Base-by-base conservation (phyloP, 2,329 filamentous ascomycete genomes). In the Colletotrichum brevisporum region DNA sequence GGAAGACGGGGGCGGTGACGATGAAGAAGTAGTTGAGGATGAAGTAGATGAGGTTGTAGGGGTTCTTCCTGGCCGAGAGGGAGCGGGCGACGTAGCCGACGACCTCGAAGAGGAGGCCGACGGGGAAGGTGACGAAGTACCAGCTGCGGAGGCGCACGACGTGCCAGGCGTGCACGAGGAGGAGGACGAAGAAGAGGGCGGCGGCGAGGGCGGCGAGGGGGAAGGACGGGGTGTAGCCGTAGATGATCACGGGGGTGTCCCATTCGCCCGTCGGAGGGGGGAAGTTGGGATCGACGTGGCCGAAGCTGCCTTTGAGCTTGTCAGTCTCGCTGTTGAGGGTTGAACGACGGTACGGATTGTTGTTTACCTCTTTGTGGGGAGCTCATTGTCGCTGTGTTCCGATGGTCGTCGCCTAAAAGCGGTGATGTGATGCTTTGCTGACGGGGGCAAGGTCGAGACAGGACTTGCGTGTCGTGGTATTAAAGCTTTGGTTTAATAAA, bases 1-100 rank as follows among this genome's bases (percentile, higher is more conserved):
- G 83, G 73, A 89, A 87, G 45, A 89, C 87, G 1, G 87, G 87
- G 0, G 87, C 87, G 0, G 85, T 85, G 69, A 89, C 87, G 75
- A 89, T 88, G 80, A 88, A 88, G 80, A 89, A 89, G 79, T 89
- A 89, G 74, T 88, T 86, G 53, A 87, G 77, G 47, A 89, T 85
- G 71, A 89, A 89, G 79, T 83, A 89, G 45, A 84, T 77, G 16
- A 88, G 80, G 69, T 83, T 79, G 75, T 88, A 89, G 0, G 87
- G 87, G 69, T 88, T 81, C 52, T 82, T 77, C 71, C 83, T 80
- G 27, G 83, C 80, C 1, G 83, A 85, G n/a, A 87, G 80, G 2
- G 79, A 78, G 9, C 85, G 82, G 57, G 83, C 83, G 60, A 83
- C 74, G 72, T 88, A 88, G 48, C 85, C 85, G 31, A 86, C 75